A percentile compares a stretch with the other conserved stretches of the same genome.
Evolutionary conservation across 441 rosid species (phyloP).

Genomic region (Adansonia rubrostipa): DNA sequence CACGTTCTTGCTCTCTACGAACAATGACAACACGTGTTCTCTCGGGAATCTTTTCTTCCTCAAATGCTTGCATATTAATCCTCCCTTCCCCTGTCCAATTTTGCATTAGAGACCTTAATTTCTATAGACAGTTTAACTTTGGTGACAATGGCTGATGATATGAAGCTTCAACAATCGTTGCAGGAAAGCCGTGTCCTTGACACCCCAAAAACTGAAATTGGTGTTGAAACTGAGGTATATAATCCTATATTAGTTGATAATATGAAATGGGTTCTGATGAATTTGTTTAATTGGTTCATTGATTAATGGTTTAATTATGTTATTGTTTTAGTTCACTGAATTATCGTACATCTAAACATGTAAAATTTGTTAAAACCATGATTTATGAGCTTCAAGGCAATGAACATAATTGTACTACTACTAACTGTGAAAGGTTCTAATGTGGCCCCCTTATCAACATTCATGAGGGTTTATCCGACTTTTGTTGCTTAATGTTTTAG

Average conservation of each 20-base stretch:
- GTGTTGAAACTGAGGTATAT: slow-evolving; percentile 19
- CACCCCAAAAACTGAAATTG: not conserved
- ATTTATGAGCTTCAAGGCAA: not conserved
- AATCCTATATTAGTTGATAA: slow-evolving; percentile 2
- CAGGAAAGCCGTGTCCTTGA: slow-evolving; percentile 11
- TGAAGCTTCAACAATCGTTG: slow-evolving; percentile 1
- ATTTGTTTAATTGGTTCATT: slow-evolving; percentile 10
- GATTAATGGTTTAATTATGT: not conserved
- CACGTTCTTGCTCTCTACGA: slow-evolving; percentile 19
- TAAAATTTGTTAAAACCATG: slow-evolving; percentile 6
- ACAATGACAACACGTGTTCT: slow-evolving; percentile 27
- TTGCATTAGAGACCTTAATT: not conserved
- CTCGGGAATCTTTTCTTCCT: slow-evolving; percentile 10
- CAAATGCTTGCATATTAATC: slow-evolving; percentile 4
- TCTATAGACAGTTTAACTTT: not conserved
- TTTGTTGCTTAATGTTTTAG: slow-evolving; percentile 12
- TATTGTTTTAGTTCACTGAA: slow-evolving; percentile 2
- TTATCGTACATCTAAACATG: slow-evolving; percentile 4
- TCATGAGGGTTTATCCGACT: slow-evolving; percentile 5
- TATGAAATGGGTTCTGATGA: not conserved
- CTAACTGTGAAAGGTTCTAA: not conserved
- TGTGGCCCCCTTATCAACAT: not conserved
- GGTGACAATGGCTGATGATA: slow-evolving; percentile 21
- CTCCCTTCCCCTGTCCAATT: not conserved
- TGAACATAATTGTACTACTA: not conserved